Evolutionary conservation across 2,329 filamentous ascomycete species (phyloP), one percentile per base, ranked within the genome.

Genomic region (Ophiocordyceps camponoti-rufipedis): DNA sequence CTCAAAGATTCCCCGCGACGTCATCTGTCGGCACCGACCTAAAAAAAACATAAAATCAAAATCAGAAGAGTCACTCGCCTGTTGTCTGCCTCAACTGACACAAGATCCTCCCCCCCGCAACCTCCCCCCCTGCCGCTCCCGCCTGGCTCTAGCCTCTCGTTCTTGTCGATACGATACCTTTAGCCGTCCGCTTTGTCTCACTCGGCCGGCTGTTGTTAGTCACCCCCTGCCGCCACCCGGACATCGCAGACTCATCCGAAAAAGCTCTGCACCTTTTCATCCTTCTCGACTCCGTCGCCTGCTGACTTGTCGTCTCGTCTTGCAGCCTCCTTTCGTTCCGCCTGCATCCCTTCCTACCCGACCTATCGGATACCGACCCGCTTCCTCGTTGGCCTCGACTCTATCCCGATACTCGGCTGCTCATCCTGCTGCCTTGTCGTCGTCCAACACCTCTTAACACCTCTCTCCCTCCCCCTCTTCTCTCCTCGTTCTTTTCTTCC

Each of bases 171-270:
- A 9, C 35, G 23, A 23, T 23, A 23, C n/a, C 28, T 33, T 42
- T n/a, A 33, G 31, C 31, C 31, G 31, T 28, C 35, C 33, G 10
- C 33, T 6, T 33, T 42, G 44, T 48, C 47, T 43, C 32, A 48
- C 31, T 33, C 31, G 31, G 31, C 31, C 31, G 31, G 31, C 31
- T 33, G 31, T 35, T 49, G 48, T 49, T 48, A 51, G 49, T 49
- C 49, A 49, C 45, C 18, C 14, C 5, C 39, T 42, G 16, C 28
- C 43, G 31, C 31, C 38, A 29, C 42, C 46, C 44, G 42, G 46
- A 47, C 41, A 41, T 44, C 48, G 45, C 45, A 45, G 31, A 41
- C 14, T 41, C 44, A 29, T 43, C 45, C 32, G 23, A 23, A 12
- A 44, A 44, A 48, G 44, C 10, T 14, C 12, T 35, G 9, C 10